These are phyloP conservation scores for Mycena alexandri DNA, from an alignment of 768 basidiomycete species.

Conservation along the genomic window DNA sequence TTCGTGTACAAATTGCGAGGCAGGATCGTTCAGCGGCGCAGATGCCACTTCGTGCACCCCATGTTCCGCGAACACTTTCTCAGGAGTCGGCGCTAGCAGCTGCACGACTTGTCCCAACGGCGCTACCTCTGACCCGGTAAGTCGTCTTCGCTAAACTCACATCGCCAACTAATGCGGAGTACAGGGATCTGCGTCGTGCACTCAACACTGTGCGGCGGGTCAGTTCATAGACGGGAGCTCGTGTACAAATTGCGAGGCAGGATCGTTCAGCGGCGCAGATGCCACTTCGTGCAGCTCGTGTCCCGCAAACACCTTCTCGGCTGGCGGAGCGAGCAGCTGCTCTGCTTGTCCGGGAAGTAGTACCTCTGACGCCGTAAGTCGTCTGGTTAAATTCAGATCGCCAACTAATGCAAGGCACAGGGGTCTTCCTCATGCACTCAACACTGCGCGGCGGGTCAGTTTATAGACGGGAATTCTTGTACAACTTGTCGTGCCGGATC, in stretches of 20 bases:
- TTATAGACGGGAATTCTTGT: not conserved
- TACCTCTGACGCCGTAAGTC: not conserved
- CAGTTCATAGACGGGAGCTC: not conserved
- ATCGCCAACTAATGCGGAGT: not conserved
- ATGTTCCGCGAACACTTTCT: not conserved
- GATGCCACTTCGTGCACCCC: not conserved
- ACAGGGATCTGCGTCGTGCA: not conserved
- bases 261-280: not conserved
- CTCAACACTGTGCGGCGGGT: not conserved
- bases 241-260: not conserved
- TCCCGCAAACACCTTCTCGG: not conserved
- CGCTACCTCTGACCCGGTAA: not conserved
- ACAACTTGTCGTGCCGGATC: not conserved
- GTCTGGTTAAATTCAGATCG: not conserved
- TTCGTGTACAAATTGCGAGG: not conserved
- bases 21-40: not conserved
- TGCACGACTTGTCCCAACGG: not conserved
- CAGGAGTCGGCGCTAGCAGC: not conserved
- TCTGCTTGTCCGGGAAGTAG: not conserved
- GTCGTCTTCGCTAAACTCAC: not conserved
- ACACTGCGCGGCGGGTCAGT: not conserved
- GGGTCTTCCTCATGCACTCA: not conserved
- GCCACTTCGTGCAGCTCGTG: not conserved
- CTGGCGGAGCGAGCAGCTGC: not conserved
- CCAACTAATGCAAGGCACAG: not conserved